These are phyloP conservation scores for Allantophomopsis lycopodina DNA, from an alignment of 2,329 filamentous ascomycete species.

Conservation along the genomic window DNA sequence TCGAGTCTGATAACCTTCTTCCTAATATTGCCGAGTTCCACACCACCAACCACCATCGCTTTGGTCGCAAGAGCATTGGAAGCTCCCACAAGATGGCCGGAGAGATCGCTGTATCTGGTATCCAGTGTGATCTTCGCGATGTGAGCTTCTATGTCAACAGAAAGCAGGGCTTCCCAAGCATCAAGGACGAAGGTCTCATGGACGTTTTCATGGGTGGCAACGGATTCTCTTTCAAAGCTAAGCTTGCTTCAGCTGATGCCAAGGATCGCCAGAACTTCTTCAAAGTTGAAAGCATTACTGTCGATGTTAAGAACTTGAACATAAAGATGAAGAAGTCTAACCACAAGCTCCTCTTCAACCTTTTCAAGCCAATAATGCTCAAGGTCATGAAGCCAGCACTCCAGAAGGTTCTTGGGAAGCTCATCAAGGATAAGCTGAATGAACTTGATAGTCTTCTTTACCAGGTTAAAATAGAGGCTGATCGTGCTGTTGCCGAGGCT, in stretches of 20 bases:
- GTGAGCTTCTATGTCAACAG: conserved; percentile 92
- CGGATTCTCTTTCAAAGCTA: conserved; percentile 85
- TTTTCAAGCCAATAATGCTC: conserved; percentile 81
- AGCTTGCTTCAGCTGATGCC: conserved; percentile 68
- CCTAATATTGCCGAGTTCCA: conserved; percentile 82
- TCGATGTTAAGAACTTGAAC: conserved; percentile 67
- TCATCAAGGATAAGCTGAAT: conserved; percentile 71
- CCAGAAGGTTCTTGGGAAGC: conserved; percentile 78
- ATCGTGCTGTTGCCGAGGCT: conserved; percentile 53
- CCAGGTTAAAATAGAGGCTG: conserved; percentile 70
- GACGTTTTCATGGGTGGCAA: conserved; percentile 80
- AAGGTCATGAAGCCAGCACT: conserved; percentile 73
- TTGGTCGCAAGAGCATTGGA: conserved; percentile 76
- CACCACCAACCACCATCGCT: conserved; percentile 89
- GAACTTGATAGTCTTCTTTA: conserved; percentile 62
- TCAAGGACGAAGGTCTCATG: conserved; percentile 78
- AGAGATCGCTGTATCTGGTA: conserved; percentile 73
- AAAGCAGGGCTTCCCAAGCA: conserved; percentile 81
- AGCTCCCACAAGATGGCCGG: conserved; percentile 70
- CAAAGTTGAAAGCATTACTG: conserved; percentile 82
- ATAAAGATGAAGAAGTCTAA: conserved; percentile 91
- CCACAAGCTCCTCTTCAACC: conserved; percentile 77
- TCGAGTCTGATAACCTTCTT: conserved; percentile 94
- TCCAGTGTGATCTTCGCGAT: conserved; percentile 85
- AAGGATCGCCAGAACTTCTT: conserved; percentile 73